Conservation (phyloP, 345 rosid genomes). For the Conringia planisiliqua region DNA sequence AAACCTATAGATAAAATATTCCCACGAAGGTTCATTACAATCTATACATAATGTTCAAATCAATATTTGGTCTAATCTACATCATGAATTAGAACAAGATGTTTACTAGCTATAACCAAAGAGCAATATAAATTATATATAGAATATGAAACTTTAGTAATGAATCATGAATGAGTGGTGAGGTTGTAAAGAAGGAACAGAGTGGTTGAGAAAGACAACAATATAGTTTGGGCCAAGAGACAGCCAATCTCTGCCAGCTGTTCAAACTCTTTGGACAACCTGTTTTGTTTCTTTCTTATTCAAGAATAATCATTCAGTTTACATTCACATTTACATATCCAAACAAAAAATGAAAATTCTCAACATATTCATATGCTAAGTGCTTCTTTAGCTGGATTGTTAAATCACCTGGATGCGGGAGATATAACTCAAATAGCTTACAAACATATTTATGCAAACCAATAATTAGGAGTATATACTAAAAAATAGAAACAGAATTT, state of each 20-base stretch:
- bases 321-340: not conserved
- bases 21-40: not conserved
- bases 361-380: not conserved
- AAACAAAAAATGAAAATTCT: not conserved
- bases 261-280: slow-evolving; percentile 28
- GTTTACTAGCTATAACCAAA: not conserved
- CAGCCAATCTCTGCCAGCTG: slow-evolving; percentile 30
- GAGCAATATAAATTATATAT: not conserved
- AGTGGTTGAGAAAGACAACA: slow-evolving; percentile 29
- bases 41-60: not conserved
- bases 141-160: not conserved
- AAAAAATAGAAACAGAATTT: not conserved
- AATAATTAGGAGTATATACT: not conserved
- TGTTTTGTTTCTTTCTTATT: slow-evolving; percentile 27
- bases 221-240: slow-evolving; percentile 8
- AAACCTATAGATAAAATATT: not conserved
- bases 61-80: slow-evolving; percentile 13
- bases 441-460: not conserved
- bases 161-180: slow-evolving; percentile 24
- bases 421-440: not conserved
- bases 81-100: not conserved
- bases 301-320: not conserved
- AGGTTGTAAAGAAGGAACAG: slow-evolving; percentile 31
- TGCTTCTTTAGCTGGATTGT: not conserved
- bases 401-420: not conserved